Percentiles rank a stretch among this genome's conserved stretches.
Evolutionary conservation across 371 early-diverging fungal genomes (phyloP).

Genomic region (Batkoa obscura): DNA sequence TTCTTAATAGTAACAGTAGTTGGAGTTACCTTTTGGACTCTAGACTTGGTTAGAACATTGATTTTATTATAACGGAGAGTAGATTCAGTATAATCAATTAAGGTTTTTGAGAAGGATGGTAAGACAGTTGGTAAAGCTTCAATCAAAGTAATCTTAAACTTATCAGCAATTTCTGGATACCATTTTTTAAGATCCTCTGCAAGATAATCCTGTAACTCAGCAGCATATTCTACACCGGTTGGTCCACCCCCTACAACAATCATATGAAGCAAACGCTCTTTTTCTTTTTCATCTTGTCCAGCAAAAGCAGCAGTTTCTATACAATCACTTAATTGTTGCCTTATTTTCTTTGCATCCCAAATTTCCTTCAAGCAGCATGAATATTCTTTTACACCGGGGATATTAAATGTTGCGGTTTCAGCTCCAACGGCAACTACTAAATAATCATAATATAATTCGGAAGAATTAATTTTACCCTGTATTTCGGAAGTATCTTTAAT

Average conservation of each 20-base stretch:
- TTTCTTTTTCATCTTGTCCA: constrained; percentile 45
- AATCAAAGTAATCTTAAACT: constrained; percentile 71
- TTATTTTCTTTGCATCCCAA: constrained; percentile 79
- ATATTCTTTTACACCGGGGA: constrained; percentile 65
- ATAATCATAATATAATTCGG: constrained; percentile 64
- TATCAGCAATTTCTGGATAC: constrained; percentile 70
- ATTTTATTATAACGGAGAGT: constrained; percentile 74
- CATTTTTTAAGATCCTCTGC: constrained; percentile 59
- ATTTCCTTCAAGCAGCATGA: constrained; percentile 74
- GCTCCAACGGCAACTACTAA: constrained; percentile 79
- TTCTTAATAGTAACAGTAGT: constrained; percentile 61
- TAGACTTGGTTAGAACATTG: constrained; percentile 63
- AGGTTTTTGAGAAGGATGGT: constrained; percentile 68
- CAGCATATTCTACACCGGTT: constrained; percentile 89
- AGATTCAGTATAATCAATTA: constrained; percentile 79
- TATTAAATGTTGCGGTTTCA: constrained; percentile 75
- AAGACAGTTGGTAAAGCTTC: constrained; percentile 80
- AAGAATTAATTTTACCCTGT: constrained; percentile 31
- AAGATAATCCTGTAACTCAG: constrained; percentile 83
- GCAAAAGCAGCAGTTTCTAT: constrained; percentile 78
- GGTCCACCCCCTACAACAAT: constrained; percentile 94
- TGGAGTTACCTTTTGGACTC: constrained; percentile 70
- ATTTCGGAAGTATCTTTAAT: constrained; percentile 39
- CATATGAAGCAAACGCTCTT: constrained; percentile 80
- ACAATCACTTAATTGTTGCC: constrained; percentile 67